phyloP scores from a whole-genome alignment of 257 asterid genomes.

The Fraxinus pennsylvanica region DNA sequence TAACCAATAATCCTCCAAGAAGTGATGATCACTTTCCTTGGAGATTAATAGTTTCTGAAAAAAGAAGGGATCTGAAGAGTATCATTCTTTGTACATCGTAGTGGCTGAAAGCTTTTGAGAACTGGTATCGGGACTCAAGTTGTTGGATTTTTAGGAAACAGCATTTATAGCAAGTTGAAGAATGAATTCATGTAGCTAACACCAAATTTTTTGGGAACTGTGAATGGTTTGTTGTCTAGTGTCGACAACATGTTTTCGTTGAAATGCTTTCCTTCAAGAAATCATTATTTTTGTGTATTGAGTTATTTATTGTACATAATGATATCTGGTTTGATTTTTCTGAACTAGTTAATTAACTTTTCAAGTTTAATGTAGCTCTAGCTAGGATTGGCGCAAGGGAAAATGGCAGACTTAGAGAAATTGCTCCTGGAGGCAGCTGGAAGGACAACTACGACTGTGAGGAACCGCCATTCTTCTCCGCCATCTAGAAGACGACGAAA shows the following conservation, averaged over 20 bases:
- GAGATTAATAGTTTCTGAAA: neutral
- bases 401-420: conserved; percentile 83
- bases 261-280: conserved; percentile 6
- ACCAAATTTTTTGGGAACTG: neutral
- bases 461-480: conserved; percentile 70
- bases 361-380: conserved; percentile 17
- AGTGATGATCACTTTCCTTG: neutral
- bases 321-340: conserved; percentile 7
- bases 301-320: neutral
- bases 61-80: neutral
- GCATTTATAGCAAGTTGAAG: neutral
- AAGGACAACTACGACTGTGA: conserved; percentile 58
- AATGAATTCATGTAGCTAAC: neutral
- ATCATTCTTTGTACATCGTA: neutral
- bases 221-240: neutral
- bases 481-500: conserved; percentile 59
- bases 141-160: neutral
- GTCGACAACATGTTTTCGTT: neutral
- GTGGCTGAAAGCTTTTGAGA: conserved; percentile 4
- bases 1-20: neutral
- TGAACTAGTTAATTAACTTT: neutral
- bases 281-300: neutral
- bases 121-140: neutral
- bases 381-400: conserved; percentile 25
- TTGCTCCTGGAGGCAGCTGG: conserved; percentile 95